These are phyloP conservation scores for Ceratocystis variospora DNA, from an alignment of 2,329 filamentous ascomycete species.

Conservation along the genomic window DNA sequence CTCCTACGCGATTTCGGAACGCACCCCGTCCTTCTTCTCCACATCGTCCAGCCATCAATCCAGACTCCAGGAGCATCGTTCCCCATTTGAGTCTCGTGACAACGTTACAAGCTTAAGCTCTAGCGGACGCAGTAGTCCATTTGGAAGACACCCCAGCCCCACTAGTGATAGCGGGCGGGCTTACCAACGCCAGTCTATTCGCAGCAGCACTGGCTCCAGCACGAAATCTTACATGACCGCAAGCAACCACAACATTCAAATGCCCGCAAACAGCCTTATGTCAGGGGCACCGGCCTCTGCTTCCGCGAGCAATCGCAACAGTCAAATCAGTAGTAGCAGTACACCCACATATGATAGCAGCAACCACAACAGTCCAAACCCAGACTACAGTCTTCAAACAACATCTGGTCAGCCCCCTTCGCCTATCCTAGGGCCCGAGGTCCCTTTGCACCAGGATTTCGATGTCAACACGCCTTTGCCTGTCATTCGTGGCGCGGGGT, in stretches of 20 bases:
- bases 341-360: neutral
- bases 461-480: conserved; percentile 9
- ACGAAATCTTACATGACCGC: neutral
- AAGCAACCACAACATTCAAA: neutral
- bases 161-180: neutral
- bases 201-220: neutral
- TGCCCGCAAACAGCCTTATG: neutral
- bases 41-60: neutral
- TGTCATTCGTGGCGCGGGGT: neutral
- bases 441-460: conserved; percentile 17
- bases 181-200: neutral
- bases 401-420: conserved; percentile 8
- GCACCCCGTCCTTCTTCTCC: neutral
- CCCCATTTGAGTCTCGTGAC: neutral
- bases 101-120: neutral
- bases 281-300: neutral
- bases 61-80: neutral
- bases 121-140: neutral
- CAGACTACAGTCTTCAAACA: conserved; percentile 10
- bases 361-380: neutral
- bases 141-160: neutral
- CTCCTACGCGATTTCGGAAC: conserved; percentile 1
- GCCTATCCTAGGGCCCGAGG: conserved; percentile 11
- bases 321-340: conserved; percentile 2
- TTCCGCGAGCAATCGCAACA: conserved; percentile 3